Evolutionary conservation across 306 rosid genomes (phyloP), one percentile per base, ranked within the genome.

Genomic region (Trifolium pratense): DNA sequence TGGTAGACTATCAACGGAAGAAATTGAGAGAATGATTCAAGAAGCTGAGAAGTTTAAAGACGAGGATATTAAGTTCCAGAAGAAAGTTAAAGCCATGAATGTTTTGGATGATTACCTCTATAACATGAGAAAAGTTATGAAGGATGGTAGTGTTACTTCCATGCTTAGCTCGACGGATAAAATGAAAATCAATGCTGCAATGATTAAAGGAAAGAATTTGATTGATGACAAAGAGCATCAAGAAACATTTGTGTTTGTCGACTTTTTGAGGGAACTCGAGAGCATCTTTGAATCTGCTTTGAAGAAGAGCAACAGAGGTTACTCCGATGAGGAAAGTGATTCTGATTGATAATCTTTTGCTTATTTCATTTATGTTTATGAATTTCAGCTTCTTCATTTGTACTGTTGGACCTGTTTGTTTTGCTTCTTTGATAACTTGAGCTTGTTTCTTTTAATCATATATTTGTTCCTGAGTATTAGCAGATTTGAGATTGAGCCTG

Each of bases 271-370:
- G 21, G 66, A 60, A 21, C 66, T 60, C 3, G 66, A 60, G 21
- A 31, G 21, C 6, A 60, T 60, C 0, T 57, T 25, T 25, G 63
- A 25, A 25, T 57, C 63, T 25, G 37, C 63, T 25, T 57, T 57
- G 37, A 57, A 25, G 1, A 57, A 57, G 36, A 25, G 13, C 9
- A 57, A 57, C 5, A 4, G 0, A 25, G 16, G 37, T 25, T 57
- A 57, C 63, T 57, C 37, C 25, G 63, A 25, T 5, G 37, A 57
- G 10, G 63, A 57, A 57, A 57, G 63, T 57, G 63, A 57, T 29
- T 57, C 63, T 25, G 63, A 25, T 57, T 57, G 37, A 53, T 3
- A 9, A 52, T 0, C 14, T 52, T 52, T 52, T 51, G 8, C 0
- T 8, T 51, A 20, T 2, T 23, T 23, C 16, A 20, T 53, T 2